Conservation (phyloP, 768 basidiomycete genomes). For the Pleurotus salmoneostramineus region DNA sequence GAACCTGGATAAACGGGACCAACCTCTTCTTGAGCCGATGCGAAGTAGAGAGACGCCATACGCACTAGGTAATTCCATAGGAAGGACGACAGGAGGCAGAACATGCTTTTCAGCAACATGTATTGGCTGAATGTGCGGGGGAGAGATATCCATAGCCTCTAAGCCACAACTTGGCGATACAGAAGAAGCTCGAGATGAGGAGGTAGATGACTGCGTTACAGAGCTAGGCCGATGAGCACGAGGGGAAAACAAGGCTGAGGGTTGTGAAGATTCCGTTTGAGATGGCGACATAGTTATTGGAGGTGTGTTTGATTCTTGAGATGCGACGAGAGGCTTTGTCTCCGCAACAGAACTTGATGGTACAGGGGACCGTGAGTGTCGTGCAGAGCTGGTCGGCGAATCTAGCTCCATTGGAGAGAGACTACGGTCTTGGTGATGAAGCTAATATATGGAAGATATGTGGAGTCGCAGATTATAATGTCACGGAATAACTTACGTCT, state of each 20-base stretch:
- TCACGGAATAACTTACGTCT: conserved; percentile 2
- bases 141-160: conserved; percentile 21
- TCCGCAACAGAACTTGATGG: not conserved
- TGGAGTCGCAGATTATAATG: not conserved
- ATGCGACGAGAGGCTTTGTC: too few relatives aligned
- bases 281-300: conserved; percentile 4
- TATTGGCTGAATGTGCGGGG: conserved; percentile 17
- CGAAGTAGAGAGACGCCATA: not conserved
- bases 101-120: not conserved
- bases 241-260: not conserved
- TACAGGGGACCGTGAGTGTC: conserved; percentile 15
- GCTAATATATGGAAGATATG: not conserved
- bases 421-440: conserved; percentile 33
- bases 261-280: conserved; percentile 1
- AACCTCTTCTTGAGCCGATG: too few relatives aligned
- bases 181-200: conserved; percentile 14
- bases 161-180: conserved; percentile 17
- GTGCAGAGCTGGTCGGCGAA: conserved; percentile 36
- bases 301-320: not conserved
- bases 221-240: not conserved
- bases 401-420: conserved; percentile 63
- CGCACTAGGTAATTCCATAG: not conserved
- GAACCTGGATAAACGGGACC: too few relatives aligned
- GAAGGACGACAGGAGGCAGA: not conserved
- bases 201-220: not conserved